Conservation (phyloP, 768 basidiomycete genomes). For the Leccinum fibrillosum region DNA sequence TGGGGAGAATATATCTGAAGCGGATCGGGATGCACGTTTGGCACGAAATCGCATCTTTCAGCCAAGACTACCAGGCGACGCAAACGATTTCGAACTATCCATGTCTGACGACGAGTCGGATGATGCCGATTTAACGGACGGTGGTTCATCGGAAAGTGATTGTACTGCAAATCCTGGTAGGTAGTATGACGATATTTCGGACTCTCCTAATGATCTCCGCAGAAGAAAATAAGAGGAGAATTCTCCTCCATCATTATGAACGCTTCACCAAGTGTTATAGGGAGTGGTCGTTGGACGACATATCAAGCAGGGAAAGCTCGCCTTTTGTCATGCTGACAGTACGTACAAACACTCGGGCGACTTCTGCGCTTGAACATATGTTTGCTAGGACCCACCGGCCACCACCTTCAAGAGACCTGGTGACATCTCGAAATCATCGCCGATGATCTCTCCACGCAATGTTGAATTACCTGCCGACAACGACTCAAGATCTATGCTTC, state of each 20-base stretch:
- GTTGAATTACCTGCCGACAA: background rate
- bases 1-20: constrained; percentile 56
- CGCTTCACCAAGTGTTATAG: constrained; percentile 48
- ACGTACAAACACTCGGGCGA: constrained; percentile 7
- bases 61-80: constrained; percentile 15
- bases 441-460: constrained; percentile 5
- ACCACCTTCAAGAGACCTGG: constrained; percentile 7
- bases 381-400: constrained; percentile 11
- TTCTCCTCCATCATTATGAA: constrained; percentile 45
- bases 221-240: constrained; percentile 18
- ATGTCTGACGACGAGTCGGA: constrained; percentile 80
- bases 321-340: constrained; percentile 49
- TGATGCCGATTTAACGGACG: constrained; percentile 63
- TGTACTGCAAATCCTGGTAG: constrained; percentile 39
- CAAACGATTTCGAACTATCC: constrained; percentile 45
- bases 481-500: constrained; percentile 21
- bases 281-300: constrained; percentile 30
- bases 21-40: constrained; percentile 66
- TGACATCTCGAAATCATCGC: background rate
- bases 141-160: constrained; percentile 34
- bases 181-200: background rate
- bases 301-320: constrained; percentile 44
- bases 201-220: constrained; percentile 10
- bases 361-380: background rate
- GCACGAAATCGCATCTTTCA: constrained; percentile 61